Evolutionary conservation across 2,329 filamentous ascomycete genomes (phyloP), one percentile per base, ranked within the genome.

Genomic region (Cercospora janseana): DNA sequence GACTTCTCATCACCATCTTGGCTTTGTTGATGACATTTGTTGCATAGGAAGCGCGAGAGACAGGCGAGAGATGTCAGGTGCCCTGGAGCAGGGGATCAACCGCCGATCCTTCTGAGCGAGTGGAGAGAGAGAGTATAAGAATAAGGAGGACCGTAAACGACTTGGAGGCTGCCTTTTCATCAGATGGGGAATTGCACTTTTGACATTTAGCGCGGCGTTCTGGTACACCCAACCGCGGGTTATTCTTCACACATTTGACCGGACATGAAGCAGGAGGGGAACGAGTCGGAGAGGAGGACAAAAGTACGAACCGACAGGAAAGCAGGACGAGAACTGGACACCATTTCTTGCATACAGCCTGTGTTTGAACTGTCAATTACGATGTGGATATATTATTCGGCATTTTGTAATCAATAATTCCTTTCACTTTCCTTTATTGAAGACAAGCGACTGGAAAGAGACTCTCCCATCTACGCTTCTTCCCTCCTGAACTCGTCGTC

Each of bases 21-120:
- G 20, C 49, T 15, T 16, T 57, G 16, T 26, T 47, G 12, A 35
- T 49, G 26, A 40, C 24, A 32, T 41, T 32, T 18, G 43, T 41
- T 41, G 55, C 26, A 26, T 56, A 44, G 32, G 46, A 38, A 20
- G 31, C 21, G 15, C 10, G 16, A n/a, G 9, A 20, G 34, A 21
- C 9, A 10, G 34, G 13, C 9, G 6, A 12, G 18, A 37, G 34
- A 37, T 20, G 34, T 20, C 20, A 34, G 10, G 34, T 21, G 7
- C 18, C 20, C 12, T 4, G 29, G 45, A 49, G 42, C 42, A 42
- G 15, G 41, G 55, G 58, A 60, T 62, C 58, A 62, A 62, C 58
- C 55, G 58, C 58, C 60, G 59, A 60, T 60, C 57, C 57, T 35
- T 32, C 20, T n/a, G 27, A 28, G 10, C 16, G 34, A 12, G 23